These are phyloP conservation scores for Cladosporium halotolerans DNA, from an alignment of 2,329 filamentous ascomycete species.

Conservation along the genomic window DNA sequence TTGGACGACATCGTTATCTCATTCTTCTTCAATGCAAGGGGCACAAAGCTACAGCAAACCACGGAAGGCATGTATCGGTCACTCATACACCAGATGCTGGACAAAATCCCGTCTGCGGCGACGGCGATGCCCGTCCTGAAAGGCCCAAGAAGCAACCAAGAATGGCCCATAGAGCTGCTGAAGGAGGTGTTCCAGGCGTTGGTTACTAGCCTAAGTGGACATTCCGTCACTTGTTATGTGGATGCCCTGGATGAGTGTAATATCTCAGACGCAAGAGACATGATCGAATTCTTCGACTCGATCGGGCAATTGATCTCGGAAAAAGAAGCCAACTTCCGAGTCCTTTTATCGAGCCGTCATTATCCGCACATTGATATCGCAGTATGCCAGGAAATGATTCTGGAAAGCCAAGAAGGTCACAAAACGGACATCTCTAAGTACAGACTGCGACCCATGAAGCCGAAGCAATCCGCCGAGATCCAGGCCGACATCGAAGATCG, in stretches of 20 bases:
- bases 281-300: constrained; percentile 34
- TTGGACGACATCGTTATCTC: constrained; percentile 28
- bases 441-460: neutral
- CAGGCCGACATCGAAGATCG: neutral
- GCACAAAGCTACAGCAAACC: constrained; percentile 14
- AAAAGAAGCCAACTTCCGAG: constrained; percentile 16
- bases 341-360: constrained; percentile 40
- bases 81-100: constrained; percentile 43
- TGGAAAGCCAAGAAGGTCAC: neutral
- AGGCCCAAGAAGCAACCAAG: constrained; percentile 12
- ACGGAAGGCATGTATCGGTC: constrained; percentile 47
- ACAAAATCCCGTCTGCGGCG: constrained; percentile 27
- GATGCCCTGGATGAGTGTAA: constrained; percentile 45
- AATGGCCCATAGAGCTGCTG: neutral
- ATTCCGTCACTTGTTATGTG: constrained; percentile 32
- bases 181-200: neutral
- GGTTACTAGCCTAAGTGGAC: constrained; percentile 10
- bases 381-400: neutral
- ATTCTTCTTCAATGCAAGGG: constrained; percentile 48
- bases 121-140: constrained; percentile 24
- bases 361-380: constrained; percentile 22
- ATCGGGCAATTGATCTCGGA: constrained; percentile 18
- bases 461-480: constrained; percentile 18
- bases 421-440: neutral
- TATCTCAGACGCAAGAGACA: constrained; percentile 29